A percentile compares a stretch with the other conserved stretches of the same genome.
Evolutionary conservation across 1,284 basidiomycete genomes (phyloP).

Genomic region (Apiotrichum domesticum): DNA sequence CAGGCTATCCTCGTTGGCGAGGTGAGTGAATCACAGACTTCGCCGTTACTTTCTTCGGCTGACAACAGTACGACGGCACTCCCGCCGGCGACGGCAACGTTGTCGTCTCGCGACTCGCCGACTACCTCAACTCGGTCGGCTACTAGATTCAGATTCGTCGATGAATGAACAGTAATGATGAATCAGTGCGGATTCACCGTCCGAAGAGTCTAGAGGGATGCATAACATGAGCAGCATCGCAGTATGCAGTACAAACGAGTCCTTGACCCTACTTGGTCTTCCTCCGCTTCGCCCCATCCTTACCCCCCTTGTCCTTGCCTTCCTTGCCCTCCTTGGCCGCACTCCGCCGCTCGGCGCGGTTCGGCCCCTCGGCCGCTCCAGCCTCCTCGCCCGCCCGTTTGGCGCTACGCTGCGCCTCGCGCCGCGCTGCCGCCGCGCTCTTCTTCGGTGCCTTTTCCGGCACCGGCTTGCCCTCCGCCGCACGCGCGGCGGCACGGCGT

Average conservation of each 20-base stretch:
- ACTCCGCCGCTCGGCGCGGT: constrained; percentile 5
- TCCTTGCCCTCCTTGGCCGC: not conserved
- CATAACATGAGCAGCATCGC: too few relatives aligned
- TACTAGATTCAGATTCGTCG: constrained; percentile 31
- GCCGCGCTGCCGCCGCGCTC: constrained; percentile 6
- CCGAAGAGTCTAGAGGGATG: too few relatives aligned
- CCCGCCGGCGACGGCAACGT: constrained; percentile 63
- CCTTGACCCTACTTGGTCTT: too few relatives aligned
- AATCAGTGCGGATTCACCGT: too few relatives aligned
- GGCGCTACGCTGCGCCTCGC: constrained; percentile 7
- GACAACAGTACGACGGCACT: constrained; percentile 54
- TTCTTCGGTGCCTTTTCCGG: not conserved
- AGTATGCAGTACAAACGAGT: too few relatives aligned
- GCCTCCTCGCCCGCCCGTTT: constrained; percentile 1
- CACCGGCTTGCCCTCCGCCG: constrained; percentile 8
- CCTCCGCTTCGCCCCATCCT: too few relatives aligned
- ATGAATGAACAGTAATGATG: not conserved
- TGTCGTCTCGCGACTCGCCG: constrained; percentile 67
- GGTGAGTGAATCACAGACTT: constrained; percentile 22
- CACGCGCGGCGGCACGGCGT: constrained; percentile 10
- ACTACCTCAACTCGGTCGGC: constrained; percentile 65
- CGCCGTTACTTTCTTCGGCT: too few relatives aligned
- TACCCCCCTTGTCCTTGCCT: constrained; percentile 6
- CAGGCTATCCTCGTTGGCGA: constrained; percentile 79
- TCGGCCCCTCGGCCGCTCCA: not conserved